These are phyloP conservation scores for Carex arenaria DNA, from an alignment of 202 grass and related monocot species.

Conservation along the genomic window DNA sequence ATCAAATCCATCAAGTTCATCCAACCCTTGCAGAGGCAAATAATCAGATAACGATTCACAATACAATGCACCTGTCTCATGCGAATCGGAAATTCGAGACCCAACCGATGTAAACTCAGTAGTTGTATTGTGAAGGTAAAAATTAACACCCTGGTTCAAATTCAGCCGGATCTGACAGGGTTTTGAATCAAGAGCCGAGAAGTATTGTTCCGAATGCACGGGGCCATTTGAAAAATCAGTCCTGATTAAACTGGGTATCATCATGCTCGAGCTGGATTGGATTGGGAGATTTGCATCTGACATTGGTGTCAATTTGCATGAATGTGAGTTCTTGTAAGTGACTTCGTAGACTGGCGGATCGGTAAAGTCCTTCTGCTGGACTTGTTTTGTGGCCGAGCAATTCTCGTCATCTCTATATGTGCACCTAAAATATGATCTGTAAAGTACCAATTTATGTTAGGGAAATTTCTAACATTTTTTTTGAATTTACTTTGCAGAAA, in stretches of 20 bases:
- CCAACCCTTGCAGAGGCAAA: neutral
- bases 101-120: neutral
- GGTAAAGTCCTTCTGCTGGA: conserved; percentile 19
- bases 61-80: neutral
- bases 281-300: neutral
- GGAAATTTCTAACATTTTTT: neutral
- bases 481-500: neutral
- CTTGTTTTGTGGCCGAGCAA: conserved; percentile 21
- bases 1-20: conserved; percentile 7
- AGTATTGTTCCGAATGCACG: neutral
- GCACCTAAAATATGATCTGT: conserved; percentile 27
- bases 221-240: neutral
- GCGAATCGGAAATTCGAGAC: neutral
- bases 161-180: neutral
- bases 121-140: neutral
- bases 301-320: neutral
- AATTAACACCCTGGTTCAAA: neutral
- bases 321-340: conserved; percentile 20
- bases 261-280: neutral
- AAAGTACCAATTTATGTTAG: neutral
- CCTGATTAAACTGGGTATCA: neutral
- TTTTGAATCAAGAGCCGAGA: neutral
- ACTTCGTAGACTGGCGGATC: conserved; percentile 12
- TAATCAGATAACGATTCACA: neutral
- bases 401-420: conserved; percentile 24